Evolutionary conservation across 2,329 filamentous ascomycete genomes (phyloP).

Genomic region (Ophiocordyceps camponoti-floridani): DNA sequence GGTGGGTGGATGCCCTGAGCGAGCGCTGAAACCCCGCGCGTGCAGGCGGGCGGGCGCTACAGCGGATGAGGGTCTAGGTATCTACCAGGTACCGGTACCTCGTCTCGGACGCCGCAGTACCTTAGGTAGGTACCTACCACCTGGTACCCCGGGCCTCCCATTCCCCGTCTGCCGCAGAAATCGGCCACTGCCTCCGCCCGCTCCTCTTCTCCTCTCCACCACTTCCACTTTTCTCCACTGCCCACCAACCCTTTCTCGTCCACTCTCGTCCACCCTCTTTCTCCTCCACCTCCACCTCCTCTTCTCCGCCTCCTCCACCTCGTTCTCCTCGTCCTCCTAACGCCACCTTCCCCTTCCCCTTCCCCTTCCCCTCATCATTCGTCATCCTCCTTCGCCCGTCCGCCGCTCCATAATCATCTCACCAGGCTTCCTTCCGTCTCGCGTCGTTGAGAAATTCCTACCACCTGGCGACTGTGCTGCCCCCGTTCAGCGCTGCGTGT

Average conservation of each 20-base stretch:
- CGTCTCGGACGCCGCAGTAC: no score
- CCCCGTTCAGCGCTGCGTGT: not conserved
- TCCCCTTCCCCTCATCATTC: not conserved
- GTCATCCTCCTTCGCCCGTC: not conserved
- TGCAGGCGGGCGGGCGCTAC: no score
- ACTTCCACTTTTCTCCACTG: no score
- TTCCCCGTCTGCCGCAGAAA: not conserved
- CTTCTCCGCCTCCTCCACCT: not conserved
- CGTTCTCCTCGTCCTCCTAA: not conserved
- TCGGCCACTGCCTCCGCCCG: not conserved
- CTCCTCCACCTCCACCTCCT: not conserved
- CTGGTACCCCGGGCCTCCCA: no score
- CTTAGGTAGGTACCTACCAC: no score
- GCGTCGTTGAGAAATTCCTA: constrained; percentile 1
- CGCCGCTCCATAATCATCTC: not conserved
- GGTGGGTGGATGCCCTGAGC: no score
- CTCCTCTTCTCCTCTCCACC: not conserved
- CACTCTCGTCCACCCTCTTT: not conserved
- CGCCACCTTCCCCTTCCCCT: not conserved
- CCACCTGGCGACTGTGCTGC: not conserved
- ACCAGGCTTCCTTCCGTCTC: not conserved
- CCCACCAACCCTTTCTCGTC: not conserved
- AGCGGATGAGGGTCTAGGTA: no score
- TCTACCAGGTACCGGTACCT: no score
- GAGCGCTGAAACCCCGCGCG: no score